A percentile compares a stretch with the other conserved stretches of the same genome.
These are phyloP conservation scores for Citrus australasica DNA, from an alignment of 345 rosid species.

Conservation along the genomic window DNA sequence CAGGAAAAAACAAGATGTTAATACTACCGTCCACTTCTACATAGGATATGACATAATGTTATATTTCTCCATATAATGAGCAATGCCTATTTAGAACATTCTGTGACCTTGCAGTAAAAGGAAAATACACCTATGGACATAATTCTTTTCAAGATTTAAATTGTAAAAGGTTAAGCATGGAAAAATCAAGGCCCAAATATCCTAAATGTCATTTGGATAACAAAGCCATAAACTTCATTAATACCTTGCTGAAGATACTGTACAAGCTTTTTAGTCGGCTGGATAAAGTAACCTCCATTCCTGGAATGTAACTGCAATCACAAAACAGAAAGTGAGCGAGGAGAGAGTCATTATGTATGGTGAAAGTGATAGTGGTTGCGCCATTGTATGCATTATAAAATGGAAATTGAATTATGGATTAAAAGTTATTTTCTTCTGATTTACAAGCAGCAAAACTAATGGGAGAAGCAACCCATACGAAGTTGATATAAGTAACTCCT, in stretches of 20 bases:
- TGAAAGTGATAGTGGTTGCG: not conserved
- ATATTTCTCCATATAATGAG: not conserved
- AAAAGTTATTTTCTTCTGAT: not conserved
- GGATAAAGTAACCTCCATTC: slow-evolving; percentile 73
- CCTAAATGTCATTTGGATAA: not conserved
- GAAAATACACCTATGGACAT: not conserved
- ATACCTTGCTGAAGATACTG: slow-evolving; percentile 70
- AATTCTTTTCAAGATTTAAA: not conserved
- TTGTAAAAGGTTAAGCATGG: not conserved
- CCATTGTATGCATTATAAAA: not conserved
- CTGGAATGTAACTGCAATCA: slow-evolving; percentile 67
- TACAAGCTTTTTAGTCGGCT: slow-evolving; percentile 67
- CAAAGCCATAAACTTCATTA: not conserved
- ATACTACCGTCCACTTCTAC: not conserved
- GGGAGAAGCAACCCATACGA: slow-evolving; percentile 44
- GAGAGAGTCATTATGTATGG: slow-evolving; percentile 10
- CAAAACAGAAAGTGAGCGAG: not conserved
- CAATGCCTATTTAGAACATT: not conserved
- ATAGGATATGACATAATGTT: not conserved
- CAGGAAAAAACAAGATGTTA: not conserved
- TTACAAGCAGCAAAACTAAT: slow-evolving; percentile 3
- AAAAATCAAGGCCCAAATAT: not conserved
- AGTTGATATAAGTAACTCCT: slow-evolving; percentile 56
- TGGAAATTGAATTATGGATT: not conserved
- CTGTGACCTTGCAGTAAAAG: not conserved